Conservation (phyloP, 1,284 basidiomycete species). For the Ceratorhiza oryzae-sativae region DNA sequence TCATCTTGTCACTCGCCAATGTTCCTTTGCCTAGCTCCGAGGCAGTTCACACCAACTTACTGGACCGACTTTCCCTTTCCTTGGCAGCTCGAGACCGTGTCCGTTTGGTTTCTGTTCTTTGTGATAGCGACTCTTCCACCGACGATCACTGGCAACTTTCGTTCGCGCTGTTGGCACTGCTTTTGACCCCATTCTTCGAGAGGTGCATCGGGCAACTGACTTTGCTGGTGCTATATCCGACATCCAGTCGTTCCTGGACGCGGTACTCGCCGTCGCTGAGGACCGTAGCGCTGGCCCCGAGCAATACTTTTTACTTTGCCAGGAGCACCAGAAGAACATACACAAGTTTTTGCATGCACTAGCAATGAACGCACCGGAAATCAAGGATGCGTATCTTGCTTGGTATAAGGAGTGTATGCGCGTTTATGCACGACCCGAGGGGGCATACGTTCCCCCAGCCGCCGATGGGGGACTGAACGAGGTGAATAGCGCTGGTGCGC, state of each 20-base stretch:
- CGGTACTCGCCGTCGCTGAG: conserved; percentile 6
- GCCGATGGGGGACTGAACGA: conserved; percentile 3
- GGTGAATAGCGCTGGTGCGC: conserved; percentile 26
- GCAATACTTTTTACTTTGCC: conserved; percentile 9
- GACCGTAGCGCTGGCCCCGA: conserved; percentile 19
- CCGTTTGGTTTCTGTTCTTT: conserved; percentile 22
- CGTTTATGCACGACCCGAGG: conserved; percentile 13
- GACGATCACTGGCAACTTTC: conserved; percentile 24
- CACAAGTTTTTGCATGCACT: conserved; percentile 36
- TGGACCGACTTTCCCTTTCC: conserved; percentile 25
- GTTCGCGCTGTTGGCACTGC: conserved; percentile 23
- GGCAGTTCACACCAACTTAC: conserved; percentile 16
- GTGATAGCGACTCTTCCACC: neutral
- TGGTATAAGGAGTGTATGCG: conserved; percentile 36
- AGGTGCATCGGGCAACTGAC: conserved; percentile 20
- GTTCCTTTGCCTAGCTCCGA: conserved; percentile 13
- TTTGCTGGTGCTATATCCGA: conserved; percentile 28
- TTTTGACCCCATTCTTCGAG: conserved; percentile 30
- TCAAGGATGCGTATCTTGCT: conserved; percentile 23
- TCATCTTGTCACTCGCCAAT: conserved; percentile 15
- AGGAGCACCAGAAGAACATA: conserved; percentile 26
- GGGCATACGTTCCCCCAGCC: neutral
- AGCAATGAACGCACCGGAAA: conserved; percentile 12
- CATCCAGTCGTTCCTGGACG: conserved; percentile 31
- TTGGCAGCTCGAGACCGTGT: conserved; percentile 18